phyloP scores from a whole-genome alignment of 139 green algal species.

The Micractinium conductrix region DNA sequence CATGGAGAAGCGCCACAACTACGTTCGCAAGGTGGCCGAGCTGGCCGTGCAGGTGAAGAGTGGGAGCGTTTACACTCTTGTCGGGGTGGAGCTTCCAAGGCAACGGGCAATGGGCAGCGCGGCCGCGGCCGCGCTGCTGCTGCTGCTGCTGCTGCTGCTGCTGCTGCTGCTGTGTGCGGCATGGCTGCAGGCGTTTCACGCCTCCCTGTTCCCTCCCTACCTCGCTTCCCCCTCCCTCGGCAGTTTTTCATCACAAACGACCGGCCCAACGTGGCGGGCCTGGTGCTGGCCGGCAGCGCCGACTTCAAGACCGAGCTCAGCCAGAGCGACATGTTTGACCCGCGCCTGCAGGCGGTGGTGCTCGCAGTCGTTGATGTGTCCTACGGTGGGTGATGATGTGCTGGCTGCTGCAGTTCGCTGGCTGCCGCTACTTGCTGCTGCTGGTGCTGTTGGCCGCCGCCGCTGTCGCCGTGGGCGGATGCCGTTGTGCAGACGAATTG shows the following conservation, averaged over 20 bases:
- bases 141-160: no score
- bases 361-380: conserved; percentile 97
- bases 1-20: conserved; percentile 99
- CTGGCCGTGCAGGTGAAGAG: conserved; percentile 40
- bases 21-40: conserved; percentile 84
- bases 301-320: conserved; percentile 99
- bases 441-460: no score
- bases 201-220: not conserved
- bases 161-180: no score
- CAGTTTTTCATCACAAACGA: conserved; percentile 96
- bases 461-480: not conserved
- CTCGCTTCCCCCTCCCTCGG: conserved; percentile 50
- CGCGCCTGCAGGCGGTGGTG: conserved; percentile 88
- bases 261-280: conserved; percentile 92
- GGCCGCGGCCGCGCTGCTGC: no score
- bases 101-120: no score
- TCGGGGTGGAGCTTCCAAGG: no score
- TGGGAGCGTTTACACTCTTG: no score
- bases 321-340: conserved; percentile 97
- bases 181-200: no score
- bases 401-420: not conserved
- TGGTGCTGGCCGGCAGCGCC: conserved; percentile 94
- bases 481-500: not conserved
- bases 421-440: not conserved
- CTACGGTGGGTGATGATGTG: conserved; percentile 76